Conservation (phyloP, 106 monocot species). For the Allium fistulosum region DNA sequence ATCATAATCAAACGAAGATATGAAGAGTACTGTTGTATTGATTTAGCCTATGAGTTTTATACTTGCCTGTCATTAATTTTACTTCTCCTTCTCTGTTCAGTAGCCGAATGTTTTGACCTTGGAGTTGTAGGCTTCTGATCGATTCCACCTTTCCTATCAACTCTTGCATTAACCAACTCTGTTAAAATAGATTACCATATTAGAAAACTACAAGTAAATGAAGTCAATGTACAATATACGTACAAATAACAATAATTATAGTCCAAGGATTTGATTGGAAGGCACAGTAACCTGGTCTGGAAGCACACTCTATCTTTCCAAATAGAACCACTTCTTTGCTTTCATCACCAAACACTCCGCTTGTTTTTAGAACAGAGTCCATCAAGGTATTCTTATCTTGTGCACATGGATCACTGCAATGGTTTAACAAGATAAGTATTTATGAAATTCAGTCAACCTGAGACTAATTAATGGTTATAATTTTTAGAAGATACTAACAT, state of each 20-base stretch:
- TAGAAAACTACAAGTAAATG: background rate
- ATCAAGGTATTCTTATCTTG: constrained; percentile 17
- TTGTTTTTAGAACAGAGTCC: constrained; percentile 20
- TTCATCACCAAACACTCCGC: constrained; percentile 15
- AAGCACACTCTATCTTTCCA: constrained; percentile 14
- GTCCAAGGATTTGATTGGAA: background rate
- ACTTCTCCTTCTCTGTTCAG: constrained; percentile 76
- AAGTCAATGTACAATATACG: background rate
- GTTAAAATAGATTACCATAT: background rate
- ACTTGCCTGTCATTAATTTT: constrained; percentile 73
- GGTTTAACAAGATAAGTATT: background rate
- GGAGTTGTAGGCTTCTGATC: constrained; percentile 58
- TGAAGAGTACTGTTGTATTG: background rate
- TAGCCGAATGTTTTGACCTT: constrained; percentile 76
- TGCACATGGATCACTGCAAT: constrained; percentile 1
- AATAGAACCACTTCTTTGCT: constrained; percentile 18
- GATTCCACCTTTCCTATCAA: constrained; percentile 28
- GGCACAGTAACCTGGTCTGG: constrained; percentile 10
- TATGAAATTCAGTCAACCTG: background rate
- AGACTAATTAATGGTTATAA: background rate
- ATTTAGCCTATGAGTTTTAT: too few relatives aligned
- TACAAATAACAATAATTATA: background rate
- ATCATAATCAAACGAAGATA: background rate
- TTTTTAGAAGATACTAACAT: constrained; percentile 5
- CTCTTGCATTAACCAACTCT: constrained; percentile 31